Evolutionary conservation across 805 yeast species (phyloP).

Genomic region (Zygosaccharomyces lentus): DNA sequence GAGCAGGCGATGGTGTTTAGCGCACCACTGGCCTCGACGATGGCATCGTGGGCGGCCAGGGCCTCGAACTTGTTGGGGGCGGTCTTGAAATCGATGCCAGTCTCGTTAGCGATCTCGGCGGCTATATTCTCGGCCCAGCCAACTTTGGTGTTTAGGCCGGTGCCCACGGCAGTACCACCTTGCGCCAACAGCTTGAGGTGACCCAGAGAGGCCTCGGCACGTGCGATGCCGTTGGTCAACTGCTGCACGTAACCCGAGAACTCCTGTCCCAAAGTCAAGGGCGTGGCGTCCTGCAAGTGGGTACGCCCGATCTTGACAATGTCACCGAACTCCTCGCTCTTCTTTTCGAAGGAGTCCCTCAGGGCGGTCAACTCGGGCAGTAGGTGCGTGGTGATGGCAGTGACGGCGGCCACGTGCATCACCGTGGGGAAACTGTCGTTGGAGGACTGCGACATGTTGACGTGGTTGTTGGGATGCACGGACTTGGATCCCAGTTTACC

Average conservation of each 20-base stretch:
- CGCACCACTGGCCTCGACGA: slow-evolving; percentile 97
- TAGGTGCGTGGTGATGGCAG: slow-evolving; percentile 71
- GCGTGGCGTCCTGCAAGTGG: slow-evolving; percentile 98
- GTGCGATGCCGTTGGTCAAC: slow-evolving; percentile 80
- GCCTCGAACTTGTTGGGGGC: slow-evolving; percentile 99
- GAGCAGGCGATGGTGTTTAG: slow-evolving; percentile 92
- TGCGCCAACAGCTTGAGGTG: slow-evolving; percentile 83
- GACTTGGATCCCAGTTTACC: slow-evolving; percentile 87
- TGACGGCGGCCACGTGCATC: slow-evolving; percentile 98
- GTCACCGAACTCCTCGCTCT: slow-evolving; percentile 76
- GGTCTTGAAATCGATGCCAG: slow-evolving; percentile 84
- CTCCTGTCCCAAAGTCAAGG: slow-evolving; percentile 96
- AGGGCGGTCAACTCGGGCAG: slow-evolving; percentile 76
- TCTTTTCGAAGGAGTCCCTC: slow-evolving; percentile 71
- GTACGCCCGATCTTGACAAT: slow-evolving; percentile 99
- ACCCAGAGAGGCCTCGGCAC: slow-evolving; percentile 75
- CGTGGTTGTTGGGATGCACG: slow-evolving; percentile 98
- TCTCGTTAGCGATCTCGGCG: slow-evolving; percentile 73
- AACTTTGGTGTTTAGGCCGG: slow-evolving; percentile 90
- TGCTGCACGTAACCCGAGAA: slow-evolving; percentile 96
- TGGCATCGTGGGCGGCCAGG: slow-evolving; percentile 96
- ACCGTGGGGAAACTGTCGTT: slow-evolving; percentile 99
- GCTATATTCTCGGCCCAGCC: slow-evolving; percentile 91
- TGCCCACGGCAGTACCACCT: slow-evolving; percentile 99
- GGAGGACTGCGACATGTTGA: slow-evolving; percentile 97